Percentiles rank a stretch among this genome's conserved stretches.
These are phyloP conservation scores for Aureobasidium mangrovei DNA, from an alignment of 2,329 filamentous ascomycete genomes.

Conservation along the genomic window DNA sequence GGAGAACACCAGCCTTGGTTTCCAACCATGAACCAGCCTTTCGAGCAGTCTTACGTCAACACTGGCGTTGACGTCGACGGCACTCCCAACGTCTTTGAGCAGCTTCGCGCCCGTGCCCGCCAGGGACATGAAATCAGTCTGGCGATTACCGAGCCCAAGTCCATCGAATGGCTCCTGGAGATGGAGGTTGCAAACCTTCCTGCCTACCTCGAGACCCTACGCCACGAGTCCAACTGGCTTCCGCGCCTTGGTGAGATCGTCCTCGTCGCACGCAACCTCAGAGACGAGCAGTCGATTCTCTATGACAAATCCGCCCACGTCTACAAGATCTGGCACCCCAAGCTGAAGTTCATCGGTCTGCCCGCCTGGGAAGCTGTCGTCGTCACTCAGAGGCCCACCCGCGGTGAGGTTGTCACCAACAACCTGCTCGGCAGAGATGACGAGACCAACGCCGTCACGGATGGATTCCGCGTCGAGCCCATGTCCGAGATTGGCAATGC, in stretches of 20 bases:
- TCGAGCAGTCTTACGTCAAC: neutral
- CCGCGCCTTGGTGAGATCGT: slow-evolving; percentile 51
- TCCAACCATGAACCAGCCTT: neutral
- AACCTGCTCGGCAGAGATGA: neutral
- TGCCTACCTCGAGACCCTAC: slow-evolving; percentile 33
- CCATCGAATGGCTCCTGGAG: slow-evolving; percentile 50
- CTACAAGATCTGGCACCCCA: slow-evolving; percentile 25
- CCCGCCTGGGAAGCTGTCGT: slow-evolving; percentile 51
- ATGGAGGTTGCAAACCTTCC: slow-evolving; percentile 26
- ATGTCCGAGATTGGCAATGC: slow-evolving; percentile 39
- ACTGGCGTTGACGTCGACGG: slow-evolving; percentile 45
- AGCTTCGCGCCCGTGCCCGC: slow-evolving; percentile 41
- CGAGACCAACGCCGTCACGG: neutral
- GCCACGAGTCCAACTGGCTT: slow-evolving; percentile 40
- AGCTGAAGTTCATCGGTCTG: slow-evolving; percentile 21
- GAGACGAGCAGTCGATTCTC: slow-evolving; percentile 22
- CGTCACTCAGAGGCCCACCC: slow-evolving; percentile 43
- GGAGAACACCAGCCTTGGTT: neutral
- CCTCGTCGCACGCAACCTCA: slow-evolving; percentile 38
- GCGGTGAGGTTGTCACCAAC: slow-evolving; percentile 18
- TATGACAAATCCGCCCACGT: slow-evolving; percentile 22
- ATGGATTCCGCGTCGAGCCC: slow-evolving; percentile 50
- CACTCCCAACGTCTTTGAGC: slow-evolving; percentile 45
- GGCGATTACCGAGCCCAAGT: slow-evolving; percentile 40
- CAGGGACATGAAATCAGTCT: slow-evolving; percentile 34